Percentiles rank a stretch among this genome's conserved stretches.
phyloP scores from a whole-genome alignment of 2,329 filamentous ascomycete genomes.

The Xylariaceae sp. region DNA sequence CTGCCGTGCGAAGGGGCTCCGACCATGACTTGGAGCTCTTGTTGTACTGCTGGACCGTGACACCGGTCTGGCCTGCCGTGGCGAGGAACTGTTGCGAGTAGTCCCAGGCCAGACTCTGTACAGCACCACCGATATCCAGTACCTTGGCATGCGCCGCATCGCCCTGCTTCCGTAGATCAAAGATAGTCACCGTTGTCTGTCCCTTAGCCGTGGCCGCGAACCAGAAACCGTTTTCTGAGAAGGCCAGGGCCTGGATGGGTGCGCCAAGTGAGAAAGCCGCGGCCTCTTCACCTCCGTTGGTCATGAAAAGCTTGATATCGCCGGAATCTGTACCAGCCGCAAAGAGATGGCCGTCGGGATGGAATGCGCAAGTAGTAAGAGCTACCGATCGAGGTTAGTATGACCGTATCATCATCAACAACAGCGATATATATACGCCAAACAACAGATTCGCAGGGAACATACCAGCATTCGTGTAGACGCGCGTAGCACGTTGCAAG shows the following conservation, averaged over 20 bases:
- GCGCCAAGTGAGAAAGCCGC: slow-evolving; percentile 66
- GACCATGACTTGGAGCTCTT: slow-evolving; percentile 87
- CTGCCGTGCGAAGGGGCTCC: slow-evolving; percentile 72
- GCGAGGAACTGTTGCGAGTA: slow-evolving; percentile 93
- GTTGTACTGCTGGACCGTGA: slow-evolving; percentile 83
- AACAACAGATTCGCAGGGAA: slow-evolving; percentile 17
- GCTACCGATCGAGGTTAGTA: slow-evolving; percentile 41
- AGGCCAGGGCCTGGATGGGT: slow-evolving; percentile 69
- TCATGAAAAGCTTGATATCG: slow-evolving; percentile 83
- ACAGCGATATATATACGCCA: neutral
- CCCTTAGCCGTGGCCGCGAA: slow-evolving; percentile 76
- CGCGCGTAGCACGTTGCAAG: slow-evolving; percentile 65
- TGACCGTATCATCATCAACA: neutral
- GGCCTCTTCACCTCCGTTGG: slow-evolving; percentile 70
- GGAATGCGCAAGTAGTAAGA: slow-evolving; percentile 75
- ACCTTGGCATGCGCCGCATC: slow-evolving; percentile 75
- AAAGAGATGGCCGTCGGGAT: slow-evolving; percentile 93
- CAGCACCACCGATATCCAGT: slow-evolving; percentile 76
- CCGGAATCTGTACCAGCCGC: slow-evolving; percentile 76
- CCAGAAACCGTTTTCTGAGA: slow-evolving; percentile 97
- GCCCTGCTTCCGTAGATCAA: slow-evolving; percentile 88
- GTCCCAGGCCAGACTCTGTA: slow-evolving; percentile 79
- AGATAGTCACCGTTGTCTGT: slow-evolving; percentile 75
- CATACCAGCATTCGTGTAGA: slow-evolving; percentile 76
- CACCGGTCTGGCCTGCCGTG: slow-evolving; percentile 69